Evolutionary conservation across 2,329 filamentous ascomycete genomes (phyloP), one percentile per base, ranked within the genome.

Genomic region (Cytospora mali): DNA sequence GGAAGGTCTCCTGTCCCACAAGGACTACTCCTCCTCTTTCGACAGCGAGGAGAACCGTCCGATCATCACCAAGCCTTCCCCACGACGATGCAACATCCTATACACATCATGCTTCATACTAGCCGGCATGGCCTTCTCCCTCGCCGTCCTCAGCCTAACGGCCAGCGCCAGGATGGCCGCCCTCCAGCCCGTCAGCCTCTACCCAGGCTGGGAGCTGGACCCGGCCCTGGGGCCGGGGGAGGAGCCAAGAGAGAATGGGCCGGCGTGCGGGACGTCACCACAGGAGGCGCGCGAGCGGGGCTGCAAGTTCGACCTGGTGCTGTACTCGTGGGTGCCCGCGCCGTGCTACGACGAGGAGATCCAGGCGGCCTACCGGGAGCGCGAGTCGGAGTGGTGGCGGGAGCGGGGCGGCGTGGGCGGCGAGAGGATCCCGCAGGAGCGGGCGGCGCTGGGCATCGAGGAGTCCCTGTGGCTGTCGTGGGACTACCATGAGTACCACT

Each of bases 291-390:
- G 55, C 14, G 58, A 56, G 6, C 46, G 39, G 5, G 65, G 66
- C 4, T 71, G 69, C 67, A 60, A 49, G n/a, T 71, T 69, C 62
- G 69, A 71, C 56, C 66, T 70, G 11, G 60, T 71, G 3, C 48
- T 69, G 7, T 70, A 71, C 61, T 65, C 67, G 50, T 71, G 69
- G 69, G 67, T 71, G 9, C 69, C 68, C 1, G 62, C 55, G 4
- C 53, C 55, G 4, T 58, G 55, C 55, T 58, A 58, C 46, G 67
- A 70, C 55, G 58, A 61, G 14, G 69, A 70, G 27, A 67, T 58
- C 18, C 39, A 46, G 39, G 39, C n/a, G 3, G 39, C 39, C 9
- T 46, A 46, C 39, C 39, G 39, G 39, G 39, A 46, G 39, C 39
- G 39, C 39, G 39, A 46, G 39, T 46, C 39, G 39, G 39, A 46